A percentile compares a stretch with the other conserved stretches of the same genome.
Evolutionary conservation across 768 basidiomycete genomes (phyloP).

Genomic region (Boletus barrowsii): DNA sequence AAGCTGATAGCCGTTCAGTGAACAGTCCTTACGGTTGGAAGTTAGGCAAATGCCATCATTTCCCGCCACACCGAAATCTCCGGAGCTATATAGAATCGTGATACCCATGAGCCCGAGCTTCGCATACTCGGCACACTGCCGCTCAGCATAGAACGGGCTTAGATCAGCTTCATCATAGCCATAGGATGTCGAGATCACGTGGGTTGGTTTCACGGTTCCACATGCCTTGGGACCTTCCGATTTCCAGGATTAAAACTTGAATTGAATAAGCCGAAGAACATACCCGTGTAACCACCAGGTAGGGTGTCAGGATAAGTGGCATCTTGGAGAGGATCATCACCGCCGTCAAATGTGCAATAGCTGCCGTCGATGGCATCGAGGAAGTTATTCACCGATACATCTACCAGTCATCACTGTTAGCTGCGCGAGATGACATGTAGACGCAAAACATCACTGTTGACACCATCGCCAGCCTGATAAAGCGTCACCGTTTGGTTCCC

Average conservation of each 20-base stretch:
- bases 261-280: not conserved
- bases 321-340: constrained; percentile 31
- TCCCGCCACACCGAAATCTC: constrained; percentile 35
- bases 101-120: constrained; percentile 40
- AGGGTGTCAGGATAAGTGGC: constrained; percentile 24
- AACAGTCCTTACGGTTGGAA: constrained; percentile 16
- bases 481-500: constrained; percentile 29
- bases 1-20: not conserved
- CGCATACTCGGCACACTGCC: constrained; percentile 47
- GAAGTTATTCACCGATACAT: constrained; percentile 36
- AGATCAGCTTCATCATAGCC: constrained; percentile 36
- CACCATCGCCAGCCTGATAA: constrained; percentile 32
- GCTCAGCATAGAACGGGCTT: constrained; percentile 34
- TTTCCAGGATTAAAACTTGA: not conserved
- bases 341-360: constrained; percentile 37
- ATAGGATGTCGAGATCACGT: constrained; percentile 47
- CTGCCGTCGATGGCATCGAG: constrained; percentile 38
- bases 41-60: constrained; percentile 28
- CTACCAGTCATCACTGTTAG: constrained; percentile 8
- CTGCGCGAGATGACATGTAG: not conserved
- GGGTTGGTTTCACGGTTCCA: constrained; percentile 38
- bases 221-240: constrained; percentile 27
- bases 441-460: constrained; percentile 13
- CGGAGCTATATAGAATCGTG: constrained; percentile 33
- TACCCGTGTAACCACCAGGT: constrained; percentile 20